Evolutionary conservation across 208 protist species (phyloP).

Genomic region (Wallacemonas sp.): DNA sequence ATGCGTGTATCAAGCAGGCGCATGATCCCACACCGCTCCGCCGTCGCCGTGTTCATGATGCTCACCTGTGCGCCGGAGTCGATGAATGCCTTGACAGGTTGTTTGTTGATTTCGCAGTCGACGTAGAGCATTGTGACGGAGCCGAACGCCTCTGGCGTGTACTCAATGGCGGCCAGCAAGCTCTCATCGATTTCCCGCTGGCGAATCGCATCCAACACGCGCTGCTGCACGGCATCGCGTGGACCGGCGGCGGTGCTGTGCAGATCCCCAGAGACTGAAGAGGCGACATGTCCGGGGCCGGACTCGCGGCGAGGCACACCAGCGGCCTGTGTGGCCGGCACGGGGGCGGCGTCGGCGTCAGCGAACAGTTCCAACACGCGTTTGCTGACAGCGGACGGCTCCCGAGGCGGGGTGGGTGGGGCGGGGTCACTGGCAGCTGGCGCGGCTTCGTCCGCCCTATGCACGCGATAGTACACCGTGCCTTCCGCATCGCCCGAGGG

Average conservation of each 20-base stretch:
- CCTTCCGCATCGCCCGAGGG: too few species aligned
- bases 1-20: slow-evolving; percentile 89
- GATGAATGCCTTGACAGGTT: slow-evolving; percentile 94
- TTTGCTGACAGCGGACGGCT: not conserved
- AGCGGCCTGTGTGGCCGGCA: too few species aligned
- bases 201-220: slow-evolving; percentile 80
- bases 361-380: not conserved
- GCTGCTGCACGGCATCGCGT: slow-evolving; percentile 59
- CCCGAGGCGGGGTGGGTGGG: not conserved
- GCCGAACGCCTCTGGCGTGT: slow-evolving; percentile 93
- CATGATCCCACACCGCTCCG: slow-evolving; percentile 84
- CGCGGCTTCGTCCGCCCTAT: not conserved
- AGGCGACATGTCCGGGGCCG: not conserved
- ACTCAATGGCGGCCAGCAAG: slow-evolving; percentile 88
- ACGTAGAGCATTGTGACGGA: slow-evolving; percentile 93
- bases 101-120: slow-evolving; percentile 83
- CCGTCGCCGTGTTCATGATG: slow-evolving; percentile 79
- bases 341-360: not conserved
- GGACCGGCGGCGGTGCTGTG: too few species aligned
- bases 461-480: too few species aligned
- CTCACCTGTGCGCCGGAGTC: slow-evolving; percentile 88
- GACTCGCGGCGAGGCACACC: not conserved
- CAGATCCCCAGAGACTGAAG: too few species aligned
- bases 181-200: slow-evolving; percentile 89
- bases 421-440: not conserved